A percentile compares a stretch with the other conserved stretches of the same genome.
These are phyloP conservation scores for Globisporangium abappressorium DNA, from an alignment of 352 stramenopile species.

Conservation along the genomic window DNA sequence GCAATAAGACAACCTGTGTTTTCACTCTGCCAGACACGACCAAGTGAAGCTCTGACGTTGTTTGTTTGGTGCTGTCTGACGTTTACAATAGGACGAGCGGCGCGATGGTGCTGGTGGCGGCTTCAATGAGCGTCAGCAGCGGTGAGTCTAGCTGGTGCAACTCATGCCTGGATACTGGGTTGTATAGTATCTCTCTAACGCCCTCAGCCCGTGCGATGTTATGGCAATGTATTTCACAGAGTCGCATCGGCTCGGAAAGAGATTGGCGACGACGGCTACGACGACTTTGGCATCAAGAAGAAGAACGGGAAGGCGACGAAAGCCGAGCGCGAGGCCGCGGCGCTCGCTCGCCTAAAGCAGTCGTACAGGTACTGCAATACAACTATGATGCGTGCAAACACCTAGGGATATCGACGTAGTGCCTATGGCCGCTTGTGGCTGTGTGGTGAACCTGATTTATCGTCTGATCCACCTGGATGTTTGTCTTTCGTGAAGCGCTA, in stretches of 20 bases:
- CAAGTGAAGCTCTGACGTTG: background rate
- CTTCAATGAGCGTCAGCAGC: constrained; percentile 83
- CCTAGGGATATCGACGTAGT: too few species aligned
- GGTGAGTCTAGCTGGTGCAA: constrained; percentile 30
- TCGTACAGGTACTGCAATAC: constrained; percentile 56
- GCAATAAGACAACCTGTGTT: background rate
- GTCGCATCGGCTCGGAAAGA: constrained; percentile 74
- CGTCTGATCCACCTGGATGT: background rate
- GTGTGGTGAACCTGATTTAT: background rate
- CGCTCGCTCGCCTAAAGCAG: constrained; percentile 72
- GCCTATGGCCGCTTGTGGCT: background rate
- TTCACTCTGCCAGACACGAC: background rate
- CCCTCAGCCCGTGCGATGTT: background rate
- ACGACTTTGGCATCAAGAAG: constrained; percentile 85
- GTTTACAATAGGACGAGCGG: constrained; percentile 57
- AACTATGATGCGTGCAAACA: background rate
- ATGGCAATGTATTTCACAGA: constrained; percentile 20
- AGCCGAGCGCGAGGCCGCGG: constrained; percentile 76
- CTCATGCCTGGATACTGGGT: background rate
- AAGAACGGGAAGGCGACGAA: constrained; percentile 75
- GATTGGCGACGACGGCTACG: constrained; percentile 83
- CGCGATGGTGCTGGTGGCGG: constrained; percentile 73
- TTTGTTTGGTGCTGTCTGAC: background rate
- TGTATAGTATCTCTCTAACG: background rate
- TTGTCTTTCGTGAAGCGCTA: constrained; percentile 27